A percentile compares a stretch with the other conserved stretches of the same genome.
These are phyloP conservation scores for Debaryomyces prosopidis DNA, from an alignment of 805 yeast species.

Conservation along the genomic window DNA sequence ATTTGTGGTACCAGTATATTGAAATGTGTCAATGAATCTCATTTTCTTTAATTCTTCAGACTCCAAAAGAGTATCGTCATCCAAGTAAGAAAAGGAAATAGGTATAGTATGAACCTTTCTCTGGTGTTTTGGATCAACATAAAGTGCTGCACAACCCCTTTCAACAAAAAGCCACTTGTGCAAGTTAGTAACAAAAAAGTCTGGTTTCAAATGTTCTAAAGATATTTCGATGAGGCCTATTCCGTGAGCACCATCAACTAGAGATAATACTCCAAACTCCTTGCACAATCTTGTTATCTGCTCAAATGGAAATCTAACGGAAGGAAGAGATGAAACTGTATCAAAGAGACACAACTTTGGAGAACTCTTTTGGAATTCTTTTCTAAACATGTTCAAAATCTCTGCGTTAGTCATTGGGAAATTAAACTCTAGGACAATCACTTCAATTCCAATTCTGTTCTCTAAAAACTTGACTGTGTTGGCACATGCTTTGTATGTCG, in stretches of 20 bases:
- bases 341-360: constrained; percentile 53
- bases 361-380: constrained; percentile 16
- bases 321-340: constrained; percentile 65
- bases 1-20: constrained; percentile 50
- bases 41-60: constrained; percentile 9
- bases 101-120: constrained; percentile 55
- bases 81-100: constrained; percentile 48
- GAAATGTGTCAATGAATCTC: constrained; percentile 46
- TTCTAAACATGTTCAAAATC: constrained; percentile 22
- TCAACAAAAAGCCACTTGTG: constrained; percentile 73
- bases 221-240: constrained; percentile 54
- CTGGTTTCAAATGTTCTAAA: constrained; percentile 48
- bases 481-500: constrained; percentile 55
- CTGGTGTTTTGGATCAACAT: constrained; percentile 55
- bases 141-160: constrained; percentile 57
- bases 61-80: constrained; percentile 29
- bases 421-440: constrained; percentile 37
- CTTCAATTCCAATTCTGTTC: constrained; percentile 25
- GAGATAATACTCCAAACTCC: constrained; percentile 47
- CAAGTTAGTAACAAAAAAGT: constrained; percentile 59
- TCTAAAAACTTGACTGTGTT: constrained; percentile 49
- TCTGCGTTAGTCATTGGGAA: constrained; percentile 47
- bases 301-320: constrained; percentile 56
- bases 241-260: constrained; percentile 78
- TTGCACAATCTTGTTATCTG: constrained; percentile 46